Conservation (phyloP, 768 basidiomycete species). For the Naganishia friedmannii region DNA sequence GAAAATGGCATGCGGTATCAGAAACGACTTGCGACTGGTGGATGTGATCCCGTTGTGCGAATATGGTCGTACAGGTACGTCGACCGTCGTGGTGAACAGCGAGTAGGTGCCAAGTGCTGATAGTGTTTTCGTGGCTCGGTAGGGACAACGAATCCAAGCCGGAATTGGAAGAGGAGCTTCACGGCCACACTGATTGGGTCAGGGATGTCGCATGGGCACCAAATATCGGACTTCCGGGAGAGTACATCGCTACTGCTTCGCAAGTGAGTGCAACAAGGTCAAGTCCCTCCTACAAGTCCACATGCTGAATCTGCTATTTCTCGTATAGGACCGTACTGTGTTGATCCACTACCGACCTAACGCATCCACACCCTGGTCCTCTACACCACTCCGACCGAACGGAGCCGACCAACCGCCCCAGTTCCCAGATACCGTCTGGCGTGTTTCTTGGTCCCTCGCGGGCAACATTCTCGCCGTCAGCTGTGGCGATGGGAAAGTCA, state of each 20-base stretch:
- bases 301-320: constrained; percentile 48
- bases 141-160: constrained; percentile 73
- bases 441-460: constrained; percentile 96
- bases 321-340: constrained; percentile 51
- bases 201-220: constrained; percentile 99
- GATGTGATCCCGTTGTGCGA: constrained; percentile 91
- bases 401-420: constrained; percentile 61
- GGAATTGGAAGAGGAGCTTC: constrained; percentile 83
- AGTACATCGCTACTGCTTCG: constrained; percentile 92
- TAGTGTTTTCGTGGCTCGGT: neutral
- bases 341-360: constrained; percentile 49
- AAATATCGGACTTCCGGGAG: constrained; percentile 87
- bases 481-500: constrained; percentile 96
- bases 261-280: constrained; percentile 59
- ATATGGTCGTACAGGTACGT: constrained; percentile 73
- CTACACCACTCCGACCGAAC: constrained; percentile 51
- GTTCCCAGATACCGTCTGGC: constrained; percentile 97
- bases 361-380: constrained; percentile 47
- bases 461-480: constrained; percentile 94
- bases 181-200: constrained; percentile 96
- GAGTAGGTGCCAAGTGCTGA: no score
- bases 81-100: neutral
- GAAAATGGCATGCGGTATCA: constrained; percentile 57
- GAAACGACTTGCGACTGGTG: constrained; percentile 91
- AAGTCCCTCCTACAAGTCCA: no score